A percentile compares a stretch with the other conserved stretches of the same genome.
phyloP scores from a whole-genome alignment of 768 basidiomycete genomes.

The Leccinellum albellum region DNA sequence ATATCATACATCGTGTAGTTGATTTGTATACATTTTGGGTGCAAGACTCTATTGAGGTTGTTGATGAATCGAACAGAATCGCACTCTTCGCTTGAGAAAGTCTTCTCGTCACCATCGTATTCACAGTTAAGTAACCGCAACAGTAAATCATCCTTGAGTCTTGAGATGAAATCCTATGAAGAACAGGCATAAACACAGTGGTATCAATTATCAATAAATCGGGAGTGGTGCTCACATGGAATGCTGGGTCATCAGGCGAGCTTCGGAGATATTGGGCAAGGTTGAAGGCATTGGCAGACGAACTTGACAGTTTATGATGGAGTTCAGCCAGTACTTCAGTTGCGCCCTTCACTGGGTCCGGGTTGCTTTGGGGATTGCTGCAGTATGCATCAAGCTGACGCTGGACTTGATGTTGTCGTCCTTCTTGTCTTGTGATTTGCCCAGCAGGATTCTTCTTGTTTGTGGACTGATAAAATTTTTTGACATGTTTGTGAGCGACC shows the following conservation, averaged over 20 bases:
- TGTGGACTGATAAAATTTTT: background rate
- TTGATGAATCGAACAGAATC: background rate
- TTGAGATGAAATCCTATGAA: background rate
- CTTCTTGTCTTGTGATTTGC: background rate
- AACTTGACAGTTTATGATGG: too few species aligned
- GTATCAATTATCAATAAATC: too few species aligned
- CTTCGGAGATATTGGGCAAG: too few species aligned
- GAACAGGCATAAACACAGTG: too few species aligned
- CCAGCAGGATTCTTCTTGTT: background rate
- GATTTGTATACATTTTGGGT: background rate
- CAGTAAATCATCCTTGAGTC: background rate
- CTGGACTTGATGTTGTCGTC: background rate
- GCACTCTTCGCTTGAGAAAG: background rate
- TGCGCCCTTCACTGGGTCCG: too few species aligned
- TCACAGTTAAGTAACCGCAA: background rate
- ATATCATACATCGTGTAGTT: background rate
- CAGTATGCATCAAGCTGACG: background rate
- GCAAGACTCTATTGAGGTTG: background rate
- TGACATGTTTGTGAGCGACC: background rate
- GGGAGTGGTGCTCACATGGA: background rate
- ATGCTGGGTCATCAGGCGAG: background rate
- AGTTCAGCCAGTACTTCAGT: too few species aligned
- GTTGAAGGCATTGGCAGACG: too few species aligned
- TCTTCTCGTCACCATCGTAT: background rate
- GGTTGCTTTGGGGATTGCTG: too few species aligned